Percentiles rank a stretch among this genome's conserved stretches.
Conservation (phyloP, 768 basidiomycete species). For the Calvatia gigantea region DNA sequence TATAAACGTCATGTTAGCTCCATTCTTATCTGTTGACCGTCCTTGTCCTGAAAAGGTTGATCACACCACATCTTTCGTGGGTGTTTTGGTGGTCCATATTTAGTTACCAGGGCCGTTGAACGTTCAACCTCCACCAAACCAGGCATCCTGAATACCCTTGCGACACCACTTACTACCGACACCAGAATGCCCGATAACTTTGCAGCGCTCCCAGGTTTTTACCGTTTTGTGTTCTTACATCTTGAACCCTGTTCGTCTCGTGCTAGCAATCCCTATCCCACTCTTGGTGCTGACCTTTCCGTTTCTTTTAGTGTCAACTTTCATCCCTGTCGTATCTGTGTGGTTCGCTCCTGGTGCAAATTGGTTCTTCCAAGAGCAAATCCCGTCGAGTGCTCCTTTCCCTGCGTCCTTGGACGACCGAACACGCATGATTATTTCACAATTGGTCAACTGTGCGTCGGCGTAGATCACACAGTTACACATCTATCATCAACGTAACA, state of each 20-base stretch:
- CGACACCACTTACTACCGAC: background rate
- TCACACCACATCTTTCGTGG: background rate
- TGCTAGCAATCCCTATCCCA: background rate
- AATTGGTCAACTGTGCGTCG: conserved; percentile 49
- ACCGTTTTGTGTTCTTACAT: conserved; percentile 60
- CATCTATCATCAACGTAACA: conserved; percentile 6
- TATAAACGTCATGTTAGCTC: too few species aligned
- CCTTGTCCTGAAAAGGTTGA: too few species aligned
- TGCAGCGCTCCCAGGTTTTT: conserved; percentile 59
- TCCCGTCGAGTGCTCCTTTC: conserved; percentile 40
- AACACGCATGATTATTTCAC: conserved; percentile 61
- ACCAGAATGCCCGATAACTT: conserved; percentile 31
- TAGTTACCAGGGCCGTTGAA: background rate
- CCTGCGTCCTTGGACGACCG: conserved; percentile 39
- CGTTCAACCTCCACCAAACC: background rate
- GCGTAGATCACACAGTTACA: background rate
- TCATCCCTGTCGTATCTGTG: conserved; percentile 33
- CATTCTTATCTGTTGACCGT: too few species aligned
- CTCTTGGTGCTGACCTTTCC: background rate
- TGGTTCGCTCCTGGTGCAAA: conserved; percentile 57
- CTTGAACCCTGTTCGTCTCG: conserved; percentile 53
- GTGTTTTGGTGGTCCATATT: background rate
- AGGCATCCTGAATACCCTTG: background rate
- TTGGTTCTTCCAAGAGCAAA: conserved; percentile 67
- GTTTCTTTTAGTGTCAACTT: conserved; percentile 29